Base-by-base conservation (phyloP, 2,329 filamentous ascomycete genomes). In the Microcyclospora tardicrescens region DNA sequence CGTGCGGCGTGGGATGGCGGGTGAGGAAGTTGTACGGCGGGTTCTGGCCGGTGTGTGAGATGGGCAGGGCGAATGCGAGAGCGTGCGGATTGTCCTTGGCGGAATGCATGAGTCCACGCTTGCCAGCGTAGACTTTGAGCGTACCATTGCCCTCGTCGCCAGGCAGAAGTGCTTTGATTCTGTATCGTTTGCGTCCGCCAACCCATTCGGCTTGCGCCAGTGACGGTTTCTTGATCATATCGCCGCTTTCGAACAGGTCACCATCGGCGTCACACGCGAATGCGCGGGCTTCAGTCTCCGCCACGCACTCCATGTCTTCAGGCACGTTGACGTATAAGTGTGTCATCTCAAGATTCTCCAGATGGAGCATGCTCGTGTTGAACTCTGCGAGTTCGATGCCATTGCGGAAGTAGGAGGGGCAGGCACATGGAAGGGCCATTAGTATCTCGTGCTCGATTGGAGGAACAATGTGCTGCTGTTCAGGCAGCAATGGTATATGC, bases 61-160 rank as follows among this genome's bases (percentile, higher is more conserved):
- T 78, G 1, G 91, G 89, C n/a, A 98, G 64, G 3, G 86, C 78
- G 47, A 96, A 79, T 1, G 89, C 87, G 38, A 98, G 66, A 2
- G 87, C 80, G 56, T 98, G 89, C 6, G 91, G 87, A 39, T 95
- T 95, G 57, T 95, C 84, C 60, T 91, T 91, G 67, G 91, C 89
- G 46, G 84, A 93, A 63, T 96, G 91, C 87, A 96, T 96, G 39
- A 98, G 70, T 1, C 93, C 93, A 45, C 87, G 78, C 60, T 87
- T 91, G 43, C 93, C 91, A 10, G 87, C 89, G 60, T 95, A 98
- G 28, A 98, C 69, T 60, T 93, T 95, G 41, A 98, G 66, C 10
- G 81, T 75, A 32, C 84, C 91, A 32, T 84, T 80, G 10, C 87
- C 87, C 62, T 95, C 89, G 50, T 96, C 89, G 16, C 85, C 83